Evolutionary conservation across 169 alveolate genomes (phyloP).

Genomic region (Cryptosporidium muris): DNA sequence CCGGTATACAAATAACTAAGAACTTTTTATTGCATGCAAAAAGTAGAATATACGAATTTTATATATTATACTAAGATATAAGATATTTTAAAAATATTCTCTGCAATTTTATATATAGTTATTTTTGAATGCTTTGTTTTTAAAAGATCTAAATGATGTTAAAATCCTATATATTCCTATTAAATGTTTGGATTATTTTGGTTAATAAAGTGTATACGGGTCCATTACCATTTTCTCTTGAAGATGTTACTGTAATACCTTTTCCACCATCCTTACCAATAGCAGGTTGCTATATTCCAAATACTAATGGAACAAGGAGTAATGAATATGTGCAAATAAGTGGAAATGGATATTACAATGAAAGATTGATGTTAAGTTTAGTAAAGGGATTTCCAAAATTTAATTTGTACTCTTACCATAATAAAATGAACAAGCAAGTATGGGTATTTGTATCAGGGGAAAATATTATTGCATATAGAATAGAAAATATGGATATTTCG

Average conservation of each 20-base stretch:
- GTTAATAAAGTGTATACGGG: conserved; percentile 1
- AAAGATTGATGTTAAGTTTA: not conserved
- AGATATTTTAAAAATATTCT: too few relatives aligned
- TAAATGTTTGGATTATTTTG: not conserved
- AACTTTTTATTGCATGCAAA: too few relatives aligned
- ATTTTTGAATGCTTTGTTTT: too few relatives aligned
- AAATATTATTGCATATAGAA: conserved; percentile 48
- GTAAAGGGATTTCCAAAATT: conserved; percentile 19
- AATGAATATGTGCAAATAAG: conserved; percentile 54
- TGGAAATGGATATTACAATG: conserved; percentile 36
- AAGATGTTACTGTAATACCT: conserved; percentile 58
- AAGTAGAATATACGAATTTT: too few relatives aligned
- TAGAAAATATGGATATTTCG: conserved; percentile 5
- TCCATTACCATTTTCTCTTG: conserved; percentile 56
- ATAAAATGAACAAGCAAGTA: conserved; percentile 26
- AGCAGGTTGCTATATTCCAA: conserved; percentile 60
- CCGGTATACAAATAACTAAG: too few relatives aligned
- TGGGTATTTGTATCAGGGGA: conserved; percentile 57
- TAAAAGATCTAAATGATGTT: too few relatives aligned
- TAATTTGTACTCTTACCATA: conserved; percentile 3
- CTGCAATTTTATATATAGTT: too few relatives aligned
- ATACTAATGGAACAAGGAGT: not conserved
- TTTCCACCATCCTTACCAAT: conserved; percentile 60
- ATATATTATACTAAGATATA: too few relatives aligned
- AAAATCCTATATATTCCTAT: not conserved